Evolutionary conservation across 2,329 filamentous ascomycete genomes (phyloP).

Genomic region (Colletotrichum higginsianum): DNA sequence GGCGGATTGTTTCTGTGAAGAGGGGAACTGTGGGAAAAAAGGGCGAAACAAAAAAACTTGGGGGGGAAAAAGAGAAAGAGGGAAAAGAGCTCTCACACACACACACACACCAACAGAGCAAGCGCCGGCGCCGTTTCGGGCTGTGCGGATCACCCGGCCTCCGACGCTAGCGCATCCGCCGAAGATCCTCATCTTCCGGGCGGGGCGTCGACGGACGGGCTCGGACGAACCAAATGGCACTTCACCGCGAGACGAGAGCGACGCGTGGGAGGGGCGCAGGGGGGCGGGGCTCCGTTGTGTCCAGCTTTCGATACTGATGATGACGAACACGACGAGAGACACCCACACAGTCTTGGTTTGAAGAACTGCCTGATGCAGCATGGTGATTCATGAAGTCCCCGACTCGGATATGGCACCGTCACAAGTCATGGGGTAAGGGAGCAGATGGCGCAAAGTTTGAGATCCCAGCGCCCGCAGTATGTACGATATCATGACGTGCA

Average conservation of each 20-base stretch:
- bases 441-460: not conserved
- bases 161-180: conserved; percentile 24
- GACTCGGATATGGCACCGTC: not conserved
- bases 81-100: not conserved
- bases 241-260: no score
- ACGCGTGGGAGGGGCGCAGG: no score
- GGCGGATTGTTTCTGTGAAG: not conserved
- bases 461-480: not conserved
- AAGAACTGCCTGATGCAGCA: not conserved
- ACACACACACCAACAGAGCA: not conserved
- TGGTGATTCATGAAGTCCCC: not conserved
- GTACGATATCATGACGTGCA: not conserved
- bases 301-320: no score
- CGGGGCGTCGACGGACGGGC: not conserved
- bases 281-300: no score
- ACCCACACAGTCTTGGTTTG: not conserved
- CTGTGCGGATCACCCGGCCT: conserved; percentile 27
- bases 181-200: conserved; percentile 41
- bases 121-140: conserved; percentile 32
- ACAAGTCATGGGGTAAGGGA: not conserved
- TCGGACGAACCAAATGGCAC: not conserved
- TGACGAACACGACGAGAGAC: not conserved
- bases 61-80: not conserved
- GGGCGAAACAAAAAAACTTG: not conserved
- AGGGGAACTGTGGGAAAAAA: not conserved